Conservation (phyloP, 2,329 filamentous ascomycete genomes). For the Alternaria dauci region DNA sequence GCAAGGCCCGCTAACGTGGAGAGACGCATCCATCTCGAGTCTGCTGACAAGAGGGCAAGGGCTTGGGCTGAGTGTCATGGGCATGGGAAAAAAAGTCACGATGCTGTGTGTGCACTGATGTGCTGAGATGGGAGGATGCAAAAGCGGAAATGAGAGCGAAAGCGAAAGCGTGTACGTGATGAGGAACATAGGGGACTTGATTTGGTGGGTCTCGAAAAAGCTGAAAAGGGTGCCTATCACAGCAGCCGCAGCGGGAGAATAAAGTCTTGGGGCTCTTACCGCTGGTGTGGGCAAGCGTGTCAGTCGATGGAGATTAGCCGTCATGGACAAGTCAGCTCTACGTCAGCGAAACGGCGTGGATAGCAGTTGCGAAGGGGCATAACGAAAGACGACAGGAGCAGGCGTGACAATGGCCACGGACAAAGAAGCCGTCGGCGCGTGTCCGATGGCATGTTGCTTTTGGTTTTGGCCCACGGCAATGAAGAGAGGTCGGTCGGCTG, state of each 20-base stretch:
- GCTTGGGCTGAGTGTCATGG: constrained; percentile 4
- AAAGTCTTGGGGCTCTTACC: constrained; percentile 13
- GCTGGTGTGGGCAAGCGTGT: constrained; percentile 10
- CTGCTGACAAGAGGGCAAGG: constrained; percentile 22
- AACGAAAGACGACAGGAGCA: not conserved
- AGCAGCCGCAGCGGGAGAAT: constrained; percentile 14
- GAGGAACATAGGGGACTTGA: not conserved
- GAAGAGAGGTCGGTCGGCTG: constrained; percentile 23
- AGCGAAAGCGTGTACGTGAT: constrained; percentile 4
- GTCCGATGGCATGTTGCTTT: constrained; percentile 27
- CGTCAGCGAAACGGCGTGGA: constrained; percentile 16
- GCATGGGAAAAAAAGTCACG: constrained; percentile 9
- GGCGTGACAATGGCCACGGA: not conserved
- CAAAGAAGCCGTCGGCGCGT: constrained; percentile 12
- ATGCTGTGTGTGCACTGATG: not conserved
- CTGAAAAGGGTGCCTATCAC: constrained; percentile 10
- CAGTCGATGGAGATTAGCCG: constrained; percentile 30
- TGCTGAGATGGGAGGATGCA: constrained; percentile 3
- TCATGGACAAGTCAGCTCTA: constrained; percentile 9
- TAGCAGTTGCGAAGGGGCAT: constrained; percentile 4
- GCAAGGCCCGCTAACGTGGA: constrained; percentile 12
- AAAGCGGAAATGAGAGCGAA: constrained; percentile 23
- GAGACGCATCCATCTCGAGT: constrained; percentile 12
- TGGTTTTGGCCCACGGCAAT: constrained; percentile 28
- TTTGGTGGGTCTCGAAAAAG: constrained; percentile 6